These are phyloP conservation scores for Heritiera littoralis DNA, from an alignment of 345 rosid species.

Conservation along the genomic window DNA sequence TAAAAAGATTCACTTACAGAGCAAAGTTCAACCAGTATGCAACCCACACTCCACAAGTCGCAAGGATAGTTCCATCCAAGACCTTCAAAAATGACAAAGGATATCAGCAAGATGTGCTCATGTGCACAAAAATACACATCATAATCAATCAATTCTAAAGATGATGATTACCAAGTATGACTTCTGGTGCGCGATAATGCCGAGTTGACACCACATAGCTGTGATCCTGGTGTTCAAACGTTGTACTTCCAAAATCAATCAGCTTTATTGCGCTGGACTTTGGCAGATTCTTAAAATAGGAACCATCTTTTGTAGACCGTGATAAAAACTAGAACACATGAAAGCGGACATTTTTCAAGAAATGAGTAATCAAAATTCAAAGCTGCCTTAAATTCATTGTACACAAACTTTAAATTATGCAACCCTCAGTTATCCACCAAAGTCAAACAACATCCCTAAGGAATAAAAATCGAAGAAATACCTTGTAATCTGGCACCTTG, in stretches of 20 bases:
- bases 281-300: constrained; percentile 73
- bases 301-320: constrained; percentile 66
- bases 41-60: constrained; percentile 81
- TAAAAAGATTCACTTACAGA: constrained; percentile 47
- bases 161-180: constrained; percentile 58
- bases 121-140: background rate
- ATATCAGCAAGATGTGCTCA: constrained; percentile 14
- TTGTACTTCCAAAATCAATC: constrained; percentile 86
- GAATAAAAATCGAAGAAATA: constrained; percentile 15
- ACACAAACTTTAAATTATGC: background rate
- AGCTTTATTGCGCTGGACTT: constrained; percentile 76
- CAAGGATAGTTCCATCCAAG: constrained; percentile 87
- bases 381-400: background rate
- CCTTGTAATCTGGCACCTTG: constrained; percentile 79
- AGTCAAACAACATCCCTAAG: background rate
- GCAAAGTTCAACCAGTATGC: constrained; percentile 80
- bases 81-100: constrained; percentile 37
- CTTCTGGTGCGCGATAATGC: constrained; percentile 87
- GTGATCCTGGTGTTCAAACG: constrained; percentile 82
- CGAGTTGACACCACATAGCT: constrained; percentile 77
- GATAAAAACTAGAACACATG: constrained; percentile 51
- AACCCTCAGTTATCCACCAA: background rate
- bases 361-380: constrained; percentile 2
- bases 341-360: constrained; percentile 7
- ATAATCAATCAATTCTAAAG: constrained; percentile 8